These are phyloP conservation scores for Ophiostoma sp. DNA, from an alignment of 2,329 filamentous ascomycete genomes.

Conservation along the genomic window DNA sequence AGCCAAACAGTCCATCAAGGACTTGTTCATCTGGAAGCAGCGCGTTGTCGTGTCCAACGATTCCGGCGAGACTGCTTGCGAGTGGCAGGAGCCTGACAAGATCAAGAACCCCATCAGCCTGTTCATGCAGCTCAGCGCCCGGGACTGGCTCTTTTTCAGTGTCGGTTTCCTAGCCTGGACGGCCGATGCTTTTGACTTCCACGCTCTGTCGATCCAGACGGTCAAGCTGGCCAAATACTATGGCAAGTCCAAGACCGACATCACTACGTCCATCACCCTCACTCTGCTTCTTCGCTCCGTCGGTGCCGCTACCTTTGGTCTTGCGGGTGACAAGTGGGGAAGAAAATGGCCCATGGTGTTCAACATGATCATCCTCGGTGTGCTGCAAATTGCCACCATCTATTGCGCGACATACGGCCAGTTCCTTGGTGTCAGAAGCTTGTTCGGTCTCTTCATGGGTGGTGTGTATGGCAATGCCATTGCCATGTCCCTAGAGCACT, in stretches of 20 bases:
- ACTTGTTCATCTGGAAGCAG: conserved; percentile 6
- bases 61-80: background rate
- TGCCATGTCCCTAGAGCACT: conserved; percentile 72
- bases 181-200: conserved; percentile 18
- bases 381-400: conserved; percentile 59
- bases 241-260: conserved; percentile 39
- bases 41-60: conserved; percentile 5
- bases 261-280: conserved; percentile 60
- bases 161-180: conserved; percentile 19
- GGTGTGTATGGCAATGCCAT: conserved; percentile 74
- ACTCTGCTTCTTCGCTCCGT: conserved; percentile 57
- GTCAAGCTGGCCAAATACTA: conserved; percentile 13
- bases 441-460: conserved; percentile 80
- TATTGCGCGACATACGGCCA: conserved; percentile 63
- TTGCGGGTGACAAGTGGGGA: conserved; percentile 52
- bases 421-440: conserved; percentile 67
- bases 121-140: background rate
- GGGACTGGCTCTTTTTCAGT: conserved; percentile 13
- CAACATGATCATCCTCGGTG: conserved; percentile 61
- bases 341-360: conserved; percentile 70
- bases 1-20: background rate
- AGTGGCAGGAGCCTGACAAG: background rate
- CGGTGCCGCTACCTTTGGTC: conserved; percentile 50
- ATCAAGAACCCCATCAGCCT: conserved; percentile 9
- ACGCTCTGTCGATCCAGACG: conserved; percentile 15